These are phyloP conservation scores for Mycena amicta DNA, from an alignment of 768 basidiomycete species.

Conservation along the genomic window DNA sequence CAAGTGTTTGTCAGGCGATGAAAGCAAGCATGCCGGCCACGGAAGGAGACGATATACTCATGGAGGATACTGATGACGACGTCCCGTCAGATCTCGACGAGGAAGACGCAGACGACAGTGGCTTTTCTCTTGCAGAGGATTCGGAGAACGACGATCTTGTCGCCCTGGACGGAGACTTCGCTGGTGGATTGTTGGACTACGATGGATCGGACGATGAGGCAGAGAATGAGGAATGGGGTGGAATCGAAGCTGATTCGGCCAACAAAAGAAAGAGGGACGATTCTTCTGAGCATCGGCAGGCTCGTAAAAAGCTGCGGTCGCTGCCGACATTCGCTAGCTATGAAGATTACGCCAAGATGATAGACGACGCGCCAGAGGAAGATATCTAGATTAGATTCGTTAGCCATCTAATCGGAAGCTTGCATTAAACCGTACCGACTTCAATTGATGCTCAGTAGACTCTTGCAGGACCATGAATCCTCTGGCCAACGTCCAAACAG, in stretches of 20 bases:
- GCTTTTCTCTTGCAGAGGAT: conserved; percentile 58
- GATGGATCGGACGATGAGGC: conserved; percentile 52
- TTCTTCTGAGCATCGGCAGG: conserved; percentile 36
- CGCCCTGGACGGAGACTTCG: conserved; percentile 55
- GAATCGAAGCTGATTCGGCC: conserved; percentile 38
- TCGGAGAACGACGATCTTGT: conserved; percentile 77
- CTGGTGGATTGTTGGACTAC: conserved; percentile 60
- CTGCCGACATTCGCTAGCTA: conserved; percentile 86
- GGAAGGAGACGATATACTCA: conserved; percentile 48
- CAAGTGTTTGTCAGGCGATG: conserved; percentile 68
- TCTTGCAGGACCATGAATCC: no score
- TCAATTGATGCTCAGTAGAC: no score
- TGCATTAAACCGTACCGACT: no score
- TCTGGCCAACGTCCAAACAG: neutral
- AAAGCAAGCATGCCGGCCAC: conserved; percentile 78
- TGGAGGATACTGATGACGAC: conserved; percentile 37
- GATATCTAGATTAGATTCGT: conserved; percentile 42
- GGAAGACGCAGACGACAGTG: conserved; percentile 42
- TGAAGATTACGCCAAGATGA: conserved; percentile 84
- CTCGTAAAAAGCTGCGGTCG: conserved; percentile 68
- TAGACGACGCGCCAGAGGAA: conserved; percentile 77
- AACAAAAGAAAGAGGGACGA: conserved; percentile 52
- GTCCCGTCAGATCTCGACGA: conserved; percentile 35
- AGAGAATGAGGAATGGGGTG: conserved; percentile 59
- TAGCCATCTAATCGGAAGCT: neutral